Conservation (phyloP, 1,139 yeast genomes). For the Eremothecium coryli region DNA sequence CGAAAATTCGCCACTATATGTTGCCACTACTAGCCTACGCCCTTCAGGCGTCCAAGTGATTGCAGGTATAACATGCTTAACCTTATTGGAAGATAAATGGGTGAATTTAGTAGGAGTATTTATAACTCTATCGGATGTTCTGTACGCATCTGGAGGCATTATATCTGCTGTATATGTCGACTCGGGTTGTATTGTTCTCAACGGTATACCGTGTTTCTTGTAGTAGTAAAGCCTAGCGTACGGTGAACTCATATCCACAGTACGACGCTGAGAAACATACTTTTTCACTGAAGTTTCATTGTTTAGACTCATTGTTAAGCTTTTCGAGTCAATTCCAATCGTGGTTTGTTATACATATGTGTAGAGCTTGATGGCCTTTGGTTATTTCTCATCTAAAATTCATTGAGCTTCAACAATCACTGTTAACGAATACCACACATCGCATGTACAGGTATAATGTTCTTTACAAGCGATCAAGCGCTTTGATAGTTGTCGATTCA, state of each 20-base stretch:
- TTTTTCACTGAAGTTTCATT: slow-evolving; percentile 26
- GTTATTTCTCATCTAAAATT: too few species aligned
- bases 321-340: too few species aligned
- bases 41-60: slow-evolving; percentile 98
- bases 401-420: too few species aligned
- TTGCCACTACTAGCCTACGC: slow-evolving; percentile 77
- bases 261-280: slow-evolving; percentile 59
- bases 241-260: slow-evolving; percentile 82
- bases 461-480: too few species aligned
- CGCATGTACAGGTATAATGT: too few species aligned
- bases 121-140: slow-evolving; percentile 38
- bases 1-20: slow-evolving; percentile 92
- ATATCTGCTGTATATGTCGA: slow-evolving; percentile 64
- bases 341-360: too few species aligned
- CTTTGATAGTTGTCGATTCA: too few species aligned
- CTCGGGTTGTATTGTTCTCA: slow-evolving; percentile 63
- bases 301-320: not conserved
- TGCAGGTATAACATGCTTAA: slow-evolving; percentile 82
- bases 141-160: slow-evolving; percentile 62
- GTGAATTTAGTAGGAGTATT: slow-evolving; percentile 76
- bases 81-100: slow-evolving; percentile 84
- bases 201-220: slow-evolving; percentile 46
- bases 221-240: slow-evolving; percentile 64
- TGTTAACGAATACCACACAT: too few species aligned
- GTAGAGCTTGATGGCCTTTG: too few species aligned